Evolutionary conservation across 192 early-diverging fungal genomes (phyloP).

Genomic region (Spizellomyces sp.): DNA sequence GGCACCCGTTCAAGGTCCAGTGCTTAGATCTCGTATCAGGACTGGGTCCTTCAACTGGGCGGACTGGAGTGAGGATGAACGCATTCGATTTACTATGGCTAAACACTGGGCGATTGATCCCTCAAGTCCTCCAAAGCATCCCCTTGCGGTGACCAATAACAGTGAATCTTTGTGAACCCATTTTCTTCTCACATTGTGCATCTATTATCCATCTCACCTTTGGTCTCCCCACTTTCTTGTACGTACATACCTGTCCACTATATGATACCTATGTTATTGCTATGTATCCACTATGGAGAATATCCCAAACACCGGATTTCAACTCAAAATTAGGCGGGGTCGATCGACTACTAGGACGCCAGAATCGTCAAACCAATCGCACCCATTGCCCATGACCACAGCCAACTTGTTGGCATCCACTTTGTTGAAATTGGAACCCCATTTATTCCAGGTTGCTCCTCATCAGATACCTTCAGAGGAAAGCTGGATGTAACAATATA

Average conservation of each 20-base stretch:
- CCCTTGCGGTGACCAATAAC: background rate
- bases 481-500: constrained; percentile 16
- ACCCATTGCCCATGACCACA: background rate
- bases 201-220: too few species aligned
- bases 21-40: constrained; percentile 37
- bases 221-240: too few species aligned
- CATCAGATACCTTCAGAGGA: background rate
- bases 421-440: background rate
- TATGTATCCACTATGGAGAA: too few species aligned
- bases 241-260: too few species aligned
- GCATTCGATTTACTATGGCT: constrained; percentile 38
- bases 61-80: constrained; percentile 44
- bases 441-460: background rate
- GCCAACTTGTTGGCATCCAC: background rate
- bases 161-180: too few species aligned
- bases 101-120: constrained; percentile 44
- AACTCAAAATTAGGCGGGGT: too few species aligned
- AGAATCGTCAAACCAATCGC: background rate
- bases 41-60: constrained; percentile 58
- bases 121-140: constrained; percentile 40
- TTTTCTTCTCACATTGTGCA: too few species aligned
- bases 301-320: too few species aligned
- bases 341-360: too few species aligned
- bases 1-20: constrained; percentile 19
- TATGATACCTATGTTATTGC: too few species aligned